A percentile compares a stretch with the other conserved stretches of the same genome.
Conservation (phyloP, 257 asterid species). For the Salvia miltiorrhiza region DNA sequence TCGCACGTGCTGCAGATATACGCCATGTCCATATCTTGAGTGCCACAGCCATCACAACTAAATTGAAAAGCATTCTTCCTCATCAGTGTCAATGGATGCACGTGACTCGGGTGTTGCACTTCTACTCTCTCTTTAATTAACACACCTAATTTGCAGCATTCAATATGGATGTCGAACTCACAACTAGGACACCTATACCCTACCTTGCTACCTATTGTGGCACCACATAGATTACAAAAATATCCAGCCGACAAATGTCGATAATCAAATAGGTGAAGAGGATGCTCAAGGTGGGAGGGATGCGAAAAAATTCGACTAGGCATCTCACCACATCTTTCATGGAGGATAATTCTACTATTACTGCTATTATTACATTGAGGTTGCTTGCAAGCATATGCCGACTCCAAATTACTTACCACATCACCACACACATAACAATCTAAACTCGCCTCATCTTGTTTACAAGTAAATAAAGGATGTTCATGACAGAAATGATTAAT, state of each 20-base stretch:
- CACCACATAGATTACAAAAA: background rate
- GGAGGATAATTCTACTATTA: background rate
- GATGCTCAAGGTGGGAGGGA: background rate
- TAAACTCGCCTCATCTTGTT: background rate
- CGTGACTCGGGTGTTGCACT: background rate
- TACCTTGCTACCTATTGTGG: background rate
- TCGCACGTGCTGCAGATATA: constrained; percentile 1
- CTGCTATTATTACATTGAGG: background rate
- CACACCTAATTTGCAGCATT: background rate
- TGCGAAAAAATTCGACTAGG: background rate
- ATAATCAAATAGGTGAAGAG: background rate
- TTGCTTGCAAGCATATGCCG: background rate
- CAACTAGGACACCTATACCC: background rate
- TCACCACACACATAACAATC: background rate
- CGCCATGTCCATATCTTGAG: constrained; percentile 2
- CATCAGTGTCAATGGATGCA: background rate
- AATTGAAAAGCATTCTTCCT: background rate
- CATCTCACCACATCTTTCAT: background rate
- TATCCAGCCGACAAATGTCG: too few relatives aligned
- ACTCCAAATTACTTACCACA: background rate
- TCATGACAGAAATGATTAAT: background rate
- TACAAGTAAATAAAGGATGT: background rate
- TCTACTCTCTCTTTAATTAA: background rate
- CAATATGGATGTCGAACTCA: background rate
- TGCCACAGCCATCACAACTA: background rate